These are phyloP conservation scores for Mrakiaceae sp. DNA, from an alignment of 1,284 basidiomycete species.

Conservation along the genomic window DNA sequence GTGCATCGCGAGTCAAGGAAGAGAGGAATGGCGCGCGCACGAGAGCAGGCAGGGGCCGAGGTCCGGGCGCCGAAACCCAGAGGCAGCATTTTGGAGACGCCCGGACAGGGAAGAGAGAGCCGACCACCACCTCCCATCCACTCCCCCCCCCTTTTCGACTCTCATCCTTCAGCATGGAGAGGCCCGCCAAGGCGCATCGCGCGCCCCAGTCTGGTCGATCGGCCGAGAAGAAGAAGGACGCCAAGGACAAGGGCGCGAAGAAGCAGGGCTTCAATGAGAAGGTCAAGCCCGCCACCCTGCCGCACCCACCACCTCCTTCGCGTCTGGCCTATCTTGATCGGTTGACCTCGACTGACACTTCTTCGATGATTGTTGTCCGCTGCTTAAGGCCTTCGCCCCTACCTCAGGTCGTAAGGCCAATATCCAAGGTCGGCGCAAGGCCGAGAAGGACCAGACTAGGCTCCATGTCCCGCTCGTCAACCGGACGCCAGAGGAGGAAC, in stretches of 20 bases:
- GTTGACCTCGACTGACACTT: too few species aligned
- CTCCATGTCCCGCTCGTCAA: constrained; percentile 94
- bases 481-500: constrained; percentile 80
- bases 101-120: too few species aligned
- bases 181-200: constrained; percentile 64
- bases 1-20: too few species aligned
- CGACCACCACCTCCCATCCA: too few species aligned
- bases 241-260: constrained; percentile 52
- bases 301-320: too few species aligned
- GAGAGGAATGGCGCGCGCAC: too few species aligned
- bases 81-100: too few species aligned
- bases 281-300: constrained; percentile 40
- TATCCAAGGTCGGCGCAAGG: constrained; percentile 76
- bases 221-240: constrained; percentile 59
- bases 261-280: constrained; percentile 74
- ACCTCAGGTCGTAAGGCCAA: constrained; percentile 80
- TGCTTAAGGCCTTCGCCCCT: constrained; percentile 65
- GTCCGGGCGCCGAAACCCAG: too few species aligned
- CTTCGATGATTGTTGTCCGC: background rate
- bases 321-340: background rate
- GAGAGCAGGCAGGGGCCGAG: too few species aligned
- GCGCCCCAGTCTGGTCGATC: constrained; percentile 59
- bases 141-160: too few species aligned
- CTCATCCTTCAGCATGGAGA: constrained; percentile 29
- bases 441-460: constrained; percentile 85